A percentile compares a stretch with the other conserved stretches of the same genome.
These are phyloP conservation scores for Aspergillus vadensis DNA, from an alignment of 2,329 filamentous ascomycete genomes.

Conservation along the genomic window DNA sequence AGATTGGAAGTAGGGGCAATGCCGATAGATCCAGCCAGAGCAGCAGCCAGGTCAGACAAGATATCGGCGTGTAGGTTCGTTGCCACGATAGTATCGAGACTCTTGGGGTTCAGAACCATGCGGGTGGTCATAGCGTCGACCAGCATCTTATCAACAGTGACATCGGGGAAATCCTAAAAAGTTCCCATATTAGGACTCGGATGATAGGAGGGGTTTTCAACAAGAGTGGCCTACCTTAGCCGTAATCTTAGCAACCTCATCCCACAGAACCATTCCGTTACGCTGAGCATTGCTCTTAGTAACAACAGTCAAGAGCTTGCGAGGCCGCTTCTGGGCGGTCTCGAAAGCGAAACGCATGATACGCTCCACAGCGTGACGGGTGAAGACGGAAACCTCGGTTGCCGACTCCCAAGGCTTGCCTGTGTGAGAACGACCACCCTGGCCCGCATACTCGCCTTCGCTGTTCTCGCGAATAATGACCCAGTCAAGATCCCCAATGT, in stretches of 20 bases:
- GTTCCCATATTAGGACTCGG: too few relatives aligned
- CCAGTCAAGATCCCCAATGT: conserved; percentile 64
- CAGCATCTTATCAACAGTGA: conserved; percentile 65
- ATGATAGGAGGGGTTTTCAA: too few relatives aligned
- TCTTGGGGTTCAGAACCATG: conserved; percentile 63
- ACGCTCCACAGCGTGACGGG: conserved; percentile 59
- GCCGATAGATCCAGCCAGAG: conserved; percentile 69
- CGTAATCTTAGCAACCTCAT: conserved; percentile 60
- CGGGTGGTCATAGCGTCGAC: conserved; percentile 68
- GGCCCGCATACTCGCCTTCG: conserved; percentile 67
- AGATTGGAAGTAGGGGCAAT: conserved; percentile 71
- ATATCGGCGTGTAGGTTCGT: conserved; percentile 67
- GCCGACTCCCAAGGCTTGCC: conserved; percentile 62
- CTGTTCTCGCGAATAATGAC: conserved; percentile 68
- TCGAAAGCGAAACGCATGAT: conserved; percentile 67
- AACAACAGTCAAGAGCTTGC: conserved; percentile 63
- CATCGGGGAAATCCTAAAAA: conserved; percentile 59
- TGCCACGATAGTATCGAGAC: conserved; percentile 64
- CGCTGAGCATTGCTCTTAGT: conserved; percentile 68
- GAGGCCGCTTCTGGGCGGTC: conserved; percentile 57
- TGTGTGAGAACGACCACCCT: conserved; percentile 63
- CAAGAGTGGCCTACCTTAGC: conserved; percentile 24
- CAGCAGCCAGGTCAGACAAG: conserved; percentile 69
- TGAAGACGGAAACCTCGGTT: conserved; percentile 66
- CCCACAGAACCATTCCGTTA: conserved; percentile 70